phyloP scores from a whole-genome alignment of 2,329 filamentous ascomycete genomes.

The Ophiobolus disseminans region DNA sequence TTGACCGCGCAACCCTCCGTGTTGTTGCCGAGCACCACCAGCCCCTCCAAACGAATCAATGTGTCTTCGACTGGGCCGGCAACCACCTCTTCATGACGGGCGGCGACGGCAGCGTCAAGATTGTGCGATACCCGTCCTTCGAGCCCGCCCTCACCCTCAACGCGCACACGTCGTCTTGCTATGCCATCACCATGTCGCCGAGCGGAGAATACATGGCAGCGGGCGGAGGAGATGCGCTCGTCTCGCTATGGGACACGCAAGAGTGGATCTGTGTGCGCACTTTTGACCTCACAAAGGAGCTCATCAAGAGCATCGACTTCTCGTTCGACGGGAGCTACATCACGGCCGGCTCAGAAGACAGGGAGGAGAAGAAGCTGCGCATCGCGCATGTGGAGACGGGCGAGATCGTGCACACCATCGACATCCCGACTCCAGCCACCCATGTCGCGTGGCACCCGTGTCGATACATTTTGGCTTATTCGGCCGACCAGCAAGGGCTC shows the following conservation, averaged over 20 bases:
- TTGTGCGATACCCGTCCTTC: conserved; percentile 60
- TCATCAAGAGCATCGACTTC: conserved; percentile 76
- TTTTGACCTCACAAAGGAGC: conserved; percentile 71
- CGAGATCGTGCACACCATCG: conserved; percentile 74
- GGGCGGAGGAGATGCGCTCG: conserved; percentile 76
- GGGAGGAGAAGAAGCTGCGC: conserved; percentile 72
- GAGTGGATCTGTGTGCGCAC: conserved; percentile 80
- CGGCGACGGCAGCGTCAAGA: conserved; percentile 72
- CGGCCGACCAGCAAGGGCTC: conserved; percentile 67
- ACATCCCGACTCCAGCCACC: conserved; percentile 69
- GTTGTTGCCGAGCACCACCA: conserved; percentile 68
- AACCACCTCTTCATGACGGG: conserved; percentile 74
- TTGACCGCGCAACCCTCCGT: conserved; percentile 66
- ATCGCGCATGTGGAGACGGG: conserved; percentile 77
- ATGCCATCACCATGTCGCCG: conserved; percentile 73
- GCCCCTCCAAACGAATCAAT: conserved; percentile 71
- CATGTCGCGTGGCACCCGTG: conserved; percentile 79
- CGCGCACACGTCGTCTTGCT: conserved; percentile 76
- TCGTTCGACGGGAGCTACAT: conserved; percentile 80
- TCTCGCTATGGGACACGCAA: conserved; percentile 78
- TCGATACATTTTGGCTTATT: conserved; percentile 76
- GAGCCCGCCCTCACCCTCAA: conserved; percentile 65
- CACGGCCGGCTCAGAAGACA: conserved; percentile 76
- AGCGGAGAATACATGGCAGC: conserved; percentile 75
- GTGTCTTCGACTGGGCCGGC: conserved; percentile 76